Conservation (phyloP, 805 yeast species). For the Cyberlindnera euphorbiae region DNA sequence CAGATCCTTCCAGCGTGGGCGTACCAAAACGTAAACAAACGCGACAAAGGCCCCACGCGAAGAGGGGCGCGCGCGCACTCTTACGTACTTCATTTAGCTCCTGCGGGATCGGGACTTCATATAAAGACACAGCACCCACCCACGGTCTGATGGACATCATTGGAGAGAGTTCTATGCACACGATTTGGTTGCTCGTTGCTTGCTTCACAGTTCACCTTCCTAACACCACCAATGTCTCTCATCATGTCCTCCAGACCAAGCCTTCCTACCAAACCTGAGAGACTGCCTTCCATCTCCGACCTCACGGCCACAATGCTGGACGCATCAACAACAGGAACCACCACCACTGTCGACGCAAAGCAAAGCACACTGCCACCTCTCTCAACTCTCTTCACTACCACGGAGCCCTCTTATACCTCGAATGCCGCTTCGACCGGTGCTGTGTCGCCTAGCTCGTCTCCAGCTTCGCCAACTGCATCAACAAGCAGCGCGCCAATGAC, state of each 20-base stretch:
- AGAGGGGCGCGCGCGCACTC: background rate
- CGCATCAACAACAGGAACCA: too few relatives aligned
- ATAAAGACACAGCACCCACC: constrained; percentile 1
- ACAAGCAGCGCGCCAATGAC: too few relatives aligned
- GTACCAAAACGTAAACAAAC: constrained; percentile 12
- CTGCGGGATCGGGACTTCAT: constrained; percentile 1
- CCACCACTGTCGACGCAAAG: background rate
- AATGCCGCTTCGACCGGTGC: too few relatives aligned
- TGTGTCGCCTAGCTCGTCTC: background rate
- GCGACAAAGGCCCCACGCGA: constrained; percentile 6
- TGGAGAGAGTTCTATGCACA: too few relatives aligned
- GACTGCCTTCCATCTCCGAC: constrained; percentile 4
- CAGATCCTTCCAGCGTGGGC: constrained; percentile 2
- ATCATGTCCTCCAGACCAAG: constrained; percentile 17
- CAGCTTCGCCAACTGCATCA: background rate
- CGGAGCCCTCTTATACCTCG: too few relatives aligned
- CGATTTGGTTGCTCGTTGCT: background rate
- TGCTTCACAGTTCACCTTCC: background rate
- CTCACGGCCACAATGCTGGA: too few relatives aligned
- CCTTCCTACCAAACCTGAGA: constrained; percentile 14
- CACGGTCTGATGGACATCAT: too few relatives aligned
- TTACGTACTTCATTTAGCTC: constrained; percentile 10
- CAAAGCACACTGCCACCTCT: too few relatives aligned
- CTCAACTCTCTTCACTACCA: too few relatives aligned
- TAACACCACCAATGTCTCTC: constrained; percentile 11